phyloP scores from a whole-genome alignment of 1,284 basidiomycete species.

The Anthracocystis setariae region DNA sequence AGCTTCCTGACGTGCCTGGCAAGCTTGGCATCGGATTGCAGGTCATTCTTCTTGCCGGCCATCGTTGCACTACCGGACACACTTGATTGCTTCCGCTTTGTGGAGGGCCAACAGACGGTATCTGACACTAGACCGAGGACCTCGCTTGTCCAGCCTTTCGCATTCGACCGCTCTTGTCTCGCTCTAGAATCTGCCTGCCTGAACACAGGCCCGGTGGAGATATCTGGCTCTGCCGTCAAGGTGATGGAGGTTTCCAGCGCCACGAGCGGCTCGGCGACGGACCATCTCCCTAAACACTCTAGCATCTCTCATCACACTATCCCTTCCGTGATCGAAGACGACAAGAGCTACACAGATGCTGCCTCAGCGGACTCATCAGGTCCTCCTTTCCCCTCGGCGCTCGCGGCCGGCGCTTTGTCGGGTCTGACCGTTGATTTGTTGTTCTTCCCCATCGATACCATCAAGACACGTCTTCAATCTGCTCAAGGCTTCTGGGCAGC shows the following conservation, averaged over 20 bases:
- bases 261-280: slow-evolving; percentile 10
- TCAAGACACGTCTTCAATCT: slow-evolving; percentile 94
- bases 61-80: not conserved
- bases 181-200: slow-evolving; percentile 18
- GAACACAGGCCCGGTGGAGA: slow-evolving; percentile 3
- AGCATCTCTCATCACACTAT: slow-evolving; percentile 28
- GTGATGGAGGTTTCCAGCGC: not conserved
- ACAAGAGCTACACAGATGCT: not conserved
- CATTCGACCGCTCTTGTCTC: slow-evolving; percentile 24
- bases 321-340: slow-evolving; percentile 35
- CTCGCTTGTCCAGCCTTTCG: slow-evolving; percentile 9
- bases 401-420: slow-evolving; percentile 58
- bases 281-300: slow-evolving; percentile 8
- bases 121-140: not conserved
- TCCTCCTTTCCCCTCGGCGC: slow-evolving; percentile 37
- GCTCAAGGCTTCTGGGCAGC: slow-evolving; percentile 83
- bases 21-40: not conserved
- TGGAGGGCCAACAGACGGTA: not conserved
- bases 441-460: slow-evolving; percentile 95
- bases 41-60: not conserved
- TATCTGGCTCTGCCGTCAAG: not conserved
- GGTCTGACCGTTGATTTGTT: slow-evolving; percentile 76
- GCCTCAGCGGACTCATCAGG: not conserved
- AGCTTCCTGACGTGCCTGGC: not conserved
- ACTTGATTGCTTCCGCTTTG: not conserved